Evolutionary conservation across 495 filamentous ascomycete genomes (phyloP).

Genomic region (Rhizodiscina lignyota): DNA sequence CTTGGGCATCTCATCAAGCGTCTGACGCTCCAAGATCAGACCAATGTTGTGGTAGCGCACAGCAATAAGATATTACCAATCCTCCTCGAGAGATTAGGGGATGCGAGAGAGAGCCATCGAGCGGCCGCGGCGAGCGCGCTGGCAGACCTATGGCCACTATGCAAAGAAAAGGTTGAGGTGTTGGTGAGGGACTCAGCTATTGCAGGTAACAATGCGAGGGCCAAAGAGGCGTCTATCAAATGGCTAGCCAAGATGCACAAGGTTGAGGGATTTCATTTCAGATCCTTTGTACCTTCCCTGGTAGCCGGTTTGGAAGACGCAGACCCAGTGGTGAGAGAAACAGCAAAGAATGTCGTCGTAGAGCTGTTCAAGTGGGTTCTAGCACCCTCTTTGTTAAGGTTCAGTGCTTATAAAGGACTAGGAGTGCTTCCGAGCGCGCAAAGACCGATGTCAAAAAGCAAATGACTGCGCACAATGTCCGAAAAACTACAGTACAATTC

Average conservation of each 20-base stretch:
- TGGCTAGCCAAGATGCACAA: conserved; percentile 70
- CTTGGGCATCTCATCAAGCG: conserved; percentile 74
- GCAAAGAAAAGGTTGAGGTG: conserved; percentile 56
- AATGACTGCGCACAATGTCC: conserved; percentile 58
- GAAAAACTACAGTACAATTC: conserved; percentile 64
- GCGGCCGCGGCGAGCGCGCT: conserved; percentile 54
- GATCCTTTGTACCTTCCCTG: conserved; percentile 60
- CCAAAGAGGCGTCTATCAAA: conserved; percentile 67
- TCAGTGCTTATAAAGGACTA: conserved; percentile 15
- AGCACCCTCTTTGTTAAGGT: conserved; percentile 1
- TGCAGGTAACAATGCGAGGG: conserved; percentile 58
- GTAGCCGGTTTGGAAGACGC: conserved; percentile 82
- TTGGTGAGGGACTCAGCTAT: conserved; percentile 63
- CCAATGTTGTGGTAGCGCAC: conserved; percentile 45
- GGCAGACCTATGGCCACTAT: conserved; percentile 52
- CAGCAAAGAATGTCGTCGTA: conserved; percentile 63
- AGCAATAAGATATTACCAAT: conserved; percentile 47
- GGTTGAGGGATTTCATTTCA: conserved; percentile 60
- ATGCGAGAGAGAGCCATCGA: conserved; percentile 70
- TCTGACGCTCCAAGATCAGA: conserved; percentile 63
- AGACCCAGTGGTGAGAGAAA: conserved; percentile 68
- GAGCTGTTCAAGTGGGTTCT: conserved; percentile 60
- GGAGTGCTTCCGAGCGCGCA: conserved; percentile 61
- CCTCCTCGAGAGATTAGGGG: conserved; percentile 72
- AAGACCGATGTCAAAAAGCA: conserved; percentile 80